Conservation (phyloP, 768 basidiomycete species). For the Leccinum subtestaceum region DNA sequence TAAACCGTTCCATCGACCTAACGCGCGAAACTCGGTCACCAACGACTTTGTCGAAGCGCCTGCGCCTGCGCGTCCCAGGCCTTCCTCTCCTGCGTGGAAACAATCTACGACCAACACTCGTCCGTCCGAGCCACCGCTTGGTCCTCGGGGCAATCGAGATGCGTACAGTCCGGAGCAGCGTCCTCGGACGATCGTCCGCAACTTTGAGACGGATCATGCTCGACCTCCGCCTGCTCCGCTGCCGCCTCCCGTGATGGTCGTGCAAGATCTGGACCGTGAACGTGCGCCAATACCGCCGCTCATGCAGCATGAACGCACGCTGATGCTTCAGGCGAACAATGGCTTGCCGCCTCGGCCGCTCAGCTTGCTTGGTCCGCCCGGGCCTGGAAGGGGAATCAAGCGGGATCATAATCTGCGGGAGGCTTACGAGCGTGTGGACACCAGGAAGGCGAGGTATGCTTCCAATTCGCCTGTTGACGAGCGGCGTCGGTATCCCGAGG, state of each 20-base stretch:
- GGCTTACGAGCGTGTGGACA: slow-evolving; percentile 21
- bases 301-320: slow-evolving; percentile 33
- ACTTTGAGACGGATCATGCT: slow-evolving; percentile 4
- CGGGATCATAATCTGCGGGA: slow-evolving; percentile 20
- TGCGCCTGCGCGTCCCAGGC: slow-evolving; percentile 3
- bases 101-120: slow-evolving; percentile 1
- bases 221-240: not conserved
- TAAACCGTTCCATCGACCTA: slow-evolving; percentile 1
- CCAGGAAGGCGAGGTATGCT: slow-evolving; percentile 11
- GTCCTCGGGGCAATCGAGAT: slow-evolving; percentile 10
- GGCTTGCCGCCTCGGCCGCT: slow-evolving; percentile 30
- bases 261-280: slow-evolving; percentile 9
- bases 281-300: slow-evolving; percentile 13
- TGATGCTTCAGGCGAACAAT: slow-evolving; percentile 26
- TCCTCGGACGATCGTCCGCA: slow-evolving; percentile 10
- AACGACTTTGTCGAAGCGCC: slow-evolving; percentile 7
- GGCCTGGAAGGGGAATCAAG: slow-evolving; percentile 17
- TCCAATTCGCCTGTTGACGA: slow-evolving; percentile 15
- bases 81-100: slow-evolving; percentile 2
- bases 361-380: slow-evolving; percentile 11
- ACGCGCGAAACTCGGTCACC: not conserved
- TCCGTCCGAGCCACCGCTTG: slow-evolving; percentile 5
- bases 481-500: slow-evolving; percentile 16
- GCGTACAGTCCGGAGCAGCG: slow-evolving; percentile 9
- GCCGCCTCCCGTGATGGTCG: not conserved